Evolutionary conservation across 2,329 filamentous ascomycete genomes (phyloP), one percentile per base, ranked within the genome.

Genomic region (Mariannaea sp.): DNA sequence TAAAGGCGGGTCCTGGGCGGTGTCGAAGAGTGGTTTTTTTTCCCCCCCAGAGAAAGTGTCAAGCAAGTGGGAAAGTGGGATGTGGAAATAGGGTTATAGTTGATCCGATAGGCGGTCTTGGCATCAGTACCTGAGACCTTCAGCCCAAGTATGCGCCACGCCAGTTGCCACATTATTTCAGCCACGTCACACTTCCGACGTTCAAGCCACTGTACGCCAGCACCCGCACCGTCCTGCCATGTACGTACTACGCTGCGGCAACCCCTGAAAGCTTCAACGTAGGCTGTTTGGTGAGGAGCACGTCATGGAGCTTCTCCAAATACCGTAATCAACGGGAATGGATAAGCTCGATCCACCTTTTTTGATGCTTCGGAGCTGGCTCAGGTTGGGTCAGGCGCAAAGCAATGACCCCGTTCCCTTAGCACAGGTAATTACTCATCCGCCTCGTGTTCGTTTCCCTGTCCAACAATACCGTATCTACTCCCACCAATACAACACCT

Each of bases 381-480:
- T 40, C 35, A 24, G 36, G 50, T 30, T 29, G 27, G 26, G 44
- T 44, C 44, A 43, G 43, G 40, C 42, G 44, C 45, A 49, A 39
- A 53, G 26, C 27, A 22, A 40, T 42, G 44, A n/a, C 33, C n/a
- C 38, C 44, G 27, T 48, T 43, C 43, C 30, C n/a, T n/a, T 40
- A 39, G 41, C 40, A 17, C 16, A 33, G 33, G n/a, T n/a, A n/a
- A n/a, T n/a, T 47, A 20, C 33, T 32, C 7, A 48, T 36, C 41
- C 52, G 48, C 59, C 13, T 64, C 61, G 55, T 64, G 57, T 57
- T 55, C 30, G 43, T 45, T n/a, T 36, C 48, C 43, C 50, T 36
- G 26, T 9, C 24, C 20, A 29, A 24, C 19, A 40, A 24, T n/a
- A 45, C 41, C 19, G 24, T 19, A 12, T 19, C 22, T 24, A 24